Conservation (phyloP, 2,329 filamentous ascomycete species). For the Colletotrichum incanum region DNA sequence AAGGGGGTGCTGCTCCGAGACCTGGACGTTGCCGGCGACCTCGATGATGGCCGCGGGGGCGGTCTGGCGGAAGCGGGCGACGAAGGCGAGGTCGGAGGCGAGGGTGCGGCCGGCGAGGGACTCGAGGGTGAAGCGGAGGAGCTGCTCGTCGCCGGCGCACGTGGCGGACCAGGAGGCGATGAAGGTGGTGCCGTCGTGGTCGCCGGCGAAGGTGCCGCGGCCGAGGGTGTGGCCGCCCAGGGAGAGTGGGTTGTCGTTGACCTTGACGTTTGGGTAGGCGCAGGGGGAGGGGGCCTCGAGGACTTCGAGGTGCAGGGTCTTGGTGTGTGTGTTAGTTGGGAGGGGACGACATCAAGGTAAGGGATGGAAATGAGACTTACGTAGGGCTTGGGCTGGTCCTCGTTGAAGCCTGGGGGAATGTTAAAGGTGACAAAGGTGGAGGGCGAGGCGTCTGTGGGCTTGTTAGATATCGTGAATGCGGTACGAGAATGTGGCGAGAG, state of each 20-base stretch:
- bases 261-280: conserved; percentile 61
- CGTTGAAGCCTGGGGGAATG: conserved; percentile 28
- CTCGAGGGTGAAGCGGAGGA: conserved; percentile 61
- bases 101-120: conserved; percentile 59
- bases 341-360: background rate
- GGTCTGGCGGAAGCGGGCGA: conserved; percentile 63
- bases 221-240: conserved; percentile 59
- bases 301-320: conserved; percentile 62
- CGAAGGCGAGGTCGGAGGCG: conserved; percentile 56
- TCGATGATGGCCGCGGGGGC: conserved; percentile 59
- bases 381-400: conserved; percentile 35
- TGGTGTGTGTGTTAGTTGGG: conserved; percentile 22
- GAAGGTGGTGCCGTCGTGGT: conserved; percentile 55
- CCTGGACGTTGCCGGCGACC: conserved; percentile 54
- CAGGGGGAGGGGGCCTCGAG: conserved; percentile 62
- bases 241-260: conserved; percentile 62
- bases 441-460: conserved; percentile 23
- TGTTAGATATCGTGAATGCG: background rate
- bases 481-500: background rate
- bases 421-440: conserved; percentile 44
- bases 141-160: conserved; percentile 62
- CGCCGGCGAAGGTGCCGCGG: conserved; percentile 57
- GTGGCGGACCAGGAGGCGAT: conserved; percentile 64
- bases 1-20: conserved; percentile 40
- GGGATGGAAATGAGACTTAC: background rate